Evolutionary conservation across 768 basidiomycete genomes (phyloP).

Genomic region (Jaapia argillacea): DNA sequence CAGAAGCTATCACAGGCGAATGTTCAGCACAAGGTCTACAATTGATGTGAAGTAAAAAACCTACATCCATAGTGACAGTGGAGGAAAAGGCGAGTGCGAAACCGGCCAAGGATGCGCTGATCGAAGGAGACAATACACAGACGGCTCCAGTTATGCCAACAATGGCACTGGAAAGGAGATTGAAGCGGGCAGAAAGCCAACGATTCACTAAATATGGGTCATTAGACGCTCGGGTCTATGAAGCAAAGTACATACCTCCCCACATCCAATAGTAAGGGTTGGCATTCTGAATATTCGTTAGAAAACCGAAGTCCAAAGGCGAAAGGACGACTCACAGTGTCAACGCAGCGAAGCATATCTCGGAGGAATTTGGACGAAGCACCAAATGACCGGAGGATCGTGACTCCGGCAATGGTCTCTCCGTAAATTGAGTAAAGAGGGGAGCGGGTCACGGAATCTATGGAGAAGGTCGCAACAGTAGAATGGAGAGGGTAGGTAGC

Average conservation of each 20-base stretch:
- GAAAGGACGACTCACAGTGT: slow-evolving; percentile 45
- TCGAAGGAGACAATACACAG: slow-evolving; percentile 55
- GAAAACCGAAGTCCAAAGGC: neutral
- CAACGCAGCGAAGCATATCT: slow-evolving; percentile 75
- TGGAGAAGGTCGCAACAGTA: neutral
- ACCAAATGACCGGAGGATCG: slow-evolving; percentile 73
- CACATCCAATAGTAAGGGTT: slow-evolving; percentile 89
- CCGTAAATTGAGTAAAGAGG: slow-evolving; percentile 42
- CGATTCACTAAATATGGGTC: slow-evolving; percentile 53
- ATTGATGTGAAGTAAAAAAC: slow-evolving; percentile 46
- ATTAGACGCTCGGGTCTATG: slow-evolving; percentile 1
- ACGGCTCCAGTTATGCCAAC: slow-evolving; percentile 64
- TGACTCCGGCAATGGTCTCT: slow-evolving; percentile 42
- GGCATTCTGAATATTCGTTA: slow-evolving; percentile 27
- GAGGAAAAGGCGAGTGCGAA: slow-evolving; percentile 81
- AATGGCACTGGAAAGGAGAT: slow-evolving; percentile 62
- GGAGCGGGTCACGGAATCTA: slow-evolving; percentile 33
- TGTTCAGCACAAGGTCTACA: slow-evolving; percentile 21
- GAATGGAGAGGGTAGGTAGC: neutral
- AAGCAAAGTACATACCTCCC: slow-evolving; percentile 42
- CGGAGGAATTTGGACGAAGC: slow-evolving; percentile 79
- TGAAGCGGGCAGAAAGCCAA: slow-evolving; percentile 86
- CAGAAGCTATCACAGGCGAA: neutral
- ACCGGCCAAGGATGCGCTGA: slow-evolving; percentile 76
- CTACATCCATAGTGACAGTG: slow-evolving; percentile 59